Percentiles rank a stretch among this genome's conserved stretches.
These are phyloP conservation scores for Camillea tinctor DNA, from an alignment of 2,329 filamentous ascomycete genomes.

Conservation along the genomic window DNA sequence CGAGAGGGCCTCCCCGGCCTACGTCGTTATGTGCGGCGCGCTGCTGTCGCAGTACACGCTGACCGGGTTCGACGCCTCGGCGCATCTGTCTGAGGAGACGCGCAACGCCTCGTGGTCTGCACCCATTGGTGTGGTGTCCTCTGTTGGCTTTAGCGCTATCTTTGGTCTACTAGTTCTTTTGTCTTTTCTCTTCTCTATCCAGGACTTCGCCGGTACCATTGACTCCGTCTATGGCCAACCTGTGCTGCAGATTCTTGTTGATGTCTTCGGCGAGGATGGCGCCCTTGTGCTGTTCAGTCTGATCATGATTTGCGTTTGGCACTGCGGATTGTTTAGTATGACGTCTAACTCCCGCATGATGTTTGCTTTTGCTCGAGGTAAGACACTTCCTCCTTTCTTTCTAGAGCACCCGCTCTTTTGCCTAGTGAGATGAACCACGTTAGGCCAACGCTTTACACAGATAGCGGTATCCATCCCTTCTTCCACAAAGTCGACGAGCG, in stretches of 20 bases:
- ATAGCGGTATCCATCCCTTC: slow-evolving; percentile 53
- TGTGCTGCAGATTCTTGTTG: slow-evolving; percentile 57
- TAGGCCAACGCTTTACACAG: slow-evolving; percentile 19
- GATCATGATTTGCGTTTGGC: slow-evolving; percentile 60
- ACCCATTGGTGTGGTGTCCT: slow-evolving; percentile 56
- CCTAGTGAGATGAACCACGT: neutral
- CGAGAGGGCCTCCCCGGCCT: slow-evolving; percentile 50
- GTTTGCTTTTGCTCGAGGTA: slow-evolving; percentile 51
- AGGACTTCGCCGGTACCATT: slow-evolving; percentile 53
- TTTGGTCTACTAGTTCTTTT: slow-evolving; percentile 43
- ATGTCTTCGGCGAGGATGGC: slow-evolving; percentile 54
- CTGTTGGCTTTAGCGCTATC: slow-evolving; percentile 50
- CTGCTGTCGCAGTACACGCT: slow-evolving; percentile 52
- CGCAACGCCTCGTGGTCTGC: slow-evolving; percentile 55
- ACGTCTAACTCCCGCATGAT: slow-evolving; percentile 59
- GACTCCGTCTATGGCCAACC: slow-evolving; percentile 47
- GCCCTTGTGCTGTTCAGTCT: slow-evolving; percentile 55
- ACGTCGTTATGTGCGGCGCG: slow-evolving; percentile 53
- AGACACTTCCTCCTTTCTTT: neutral
- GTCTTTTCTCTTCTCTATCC: slow-evolving; percentile 57
- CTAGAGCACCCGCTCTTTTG: too few relatives aligned
- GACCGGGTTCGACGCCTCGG: slow-evolving; percentile 51
- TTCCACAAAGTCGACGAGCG: slow-evolving; percentile 52
- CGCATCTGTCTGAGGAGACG: slow-evolving; percentile 59
- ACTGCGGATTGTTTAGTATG: slow-evolving; percentile 58